Evolutionary conservation across 768 basidiomycete genomes (phyloP), one percentile per base, ranked within the genome.

Genomic region (Calocybe indica): DNA sequence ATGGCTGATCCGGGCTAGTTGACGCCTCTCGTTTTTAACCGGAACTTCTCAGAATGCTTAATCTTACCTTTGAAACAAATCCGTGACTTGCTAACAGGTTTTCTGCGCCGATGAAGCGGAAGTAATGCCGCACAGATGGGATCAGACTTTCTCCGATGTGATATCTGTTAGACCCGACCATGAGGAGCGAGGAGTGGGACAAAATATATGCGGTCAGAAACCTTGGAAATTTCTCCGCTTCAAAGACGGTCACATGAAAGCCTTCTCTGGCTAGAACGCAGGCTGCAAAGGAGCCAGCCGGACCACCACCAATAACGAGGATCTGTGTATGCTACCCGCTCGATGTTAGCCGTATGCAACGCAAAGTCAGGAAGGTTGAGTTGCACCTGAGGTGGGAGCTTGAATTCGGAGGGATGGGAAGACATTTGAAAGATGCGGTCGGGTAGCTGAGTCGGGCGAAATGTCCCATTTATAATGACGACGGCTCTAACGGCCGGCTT

Each of bases 101-200:
- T 57, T 81, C 79, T 30, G 75, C 77, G 5, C 70, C 80, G 40
- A 83, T 79, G 59, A 77, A 82, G 34, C 75, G 68, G 51, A 80
- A 65, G 55, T 79, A 80, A 49, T 75, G 78, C n/a, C 80, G 72
- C 36, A 77, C 62, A 2, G 80, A 82, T 5, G 80, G 79, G 50
- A 83, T 79, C 29, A 83, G 61, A 55, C 76, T 78, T 67, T 82
- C 80, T 29, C 80, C 80, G 43, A 78, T 63, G 58, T 79, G 78
- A 57, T 80, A 82, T 28, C 77, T 78, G 50, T 14, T 22, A n/a
- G 37, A 14, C 14, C 13, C 22, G 46, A 34, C 50, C 42, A 45
- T 34, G 36, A 44, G 5, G 40, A 39, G 47, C n/a, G 22, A 28
- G 5, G 12, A n/a, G 29, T 31, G 12, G 12, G 37, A 43, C 15